Conservation (phyloP, 179 eudicot genomes). For the Beta macrorhiza region DNA sequence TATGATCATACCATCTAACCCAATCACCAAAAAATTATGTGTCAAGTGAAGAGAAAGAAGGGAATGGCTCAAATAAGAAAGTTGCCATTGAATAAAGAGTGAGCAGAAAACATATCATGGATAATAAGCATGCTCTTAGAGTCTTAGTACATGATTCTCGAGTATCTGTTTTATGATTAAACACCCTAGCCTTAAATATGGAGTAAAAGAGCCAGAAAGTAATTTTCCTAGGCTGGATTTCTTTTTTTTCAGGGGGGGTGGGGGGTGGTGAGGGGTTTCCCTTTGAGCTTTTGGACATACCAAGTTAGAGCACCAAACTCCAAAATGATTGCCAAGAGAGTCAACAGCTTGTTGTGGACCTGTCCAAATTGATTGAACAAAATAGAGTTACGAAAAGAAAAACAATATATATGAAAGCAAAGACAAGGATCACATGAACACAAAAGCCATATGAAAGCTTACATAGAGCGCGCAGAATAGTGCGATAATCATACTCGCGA, state of each 20-base stretch:
- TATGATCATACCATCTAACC: background rate
- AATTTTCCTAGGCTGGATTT: too few relatives aligned
- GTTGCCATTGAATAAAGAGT: too few relatives aligned
- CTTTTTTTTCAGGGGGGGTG: too few relatives aligned
- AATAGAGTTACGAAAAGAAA: background rate
- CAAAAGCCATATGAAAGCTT: conserved; percentile 30
- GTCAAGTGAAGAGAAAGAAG: background rate
- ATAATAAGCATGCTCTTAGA: background rate
- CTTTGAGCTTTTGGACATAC: conserved; percentile 40
- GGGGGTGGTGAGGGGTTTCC: too few relatives aligned
- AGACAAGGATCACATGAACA: background rate
- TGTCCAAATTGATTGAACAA: conserved; percentile 27
- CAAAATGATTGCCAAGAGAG: conserved; percentile 72
- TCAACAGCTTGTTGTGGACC: conserved; percentile 91
- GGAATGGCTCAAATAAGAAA: background rate
- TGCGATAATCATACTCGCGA: conserved; percentile 84
- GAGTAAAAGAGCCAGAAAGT: too few relatives aligned
- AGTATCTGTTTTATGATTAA: too few relatives aligned
- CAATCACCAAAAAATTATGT: background rate
- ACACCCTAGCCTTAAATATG: background rate
- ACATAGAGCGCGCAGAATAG: conserved; percentile 93
- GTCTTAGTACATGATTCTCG: background rate
- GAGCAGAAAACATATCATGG: background rate
- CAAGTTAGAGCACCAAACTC: conserved; percentile 89
- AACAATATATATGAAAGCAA: background rate